Base-by-base conservation (phyloP, 2,329 filamentous ascomycete species). In the Bipolaris sorokiniana region DNA sequence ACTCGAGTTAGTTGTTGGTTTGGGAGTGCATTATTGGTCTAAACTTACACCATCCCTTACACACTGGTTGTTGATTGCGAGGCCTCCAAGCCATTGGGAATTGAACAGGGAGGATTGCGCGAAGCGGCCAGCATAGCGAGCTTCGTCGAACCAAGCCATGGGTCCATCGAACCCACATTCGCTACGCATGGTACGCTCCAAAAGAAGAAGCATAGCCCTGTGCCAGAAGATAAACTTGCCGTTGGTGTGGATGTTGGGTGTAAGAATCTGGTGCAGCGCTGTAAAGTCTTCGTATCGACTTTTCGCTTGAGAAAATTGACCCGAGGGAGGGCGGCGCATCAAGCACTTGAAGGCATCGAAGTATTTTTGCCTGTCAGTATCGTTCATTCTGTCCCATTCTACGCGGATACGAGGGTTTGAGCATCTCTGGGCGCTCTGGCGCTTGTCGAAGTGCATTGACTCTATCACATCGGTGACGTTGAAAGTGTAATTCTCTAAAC, bases 141-240 rank as follows among this genome's bases (percentile, higher is more conserved):
- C 67, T 68, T 76, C 60, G 68, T 76, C 72, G 61, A 71, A 76
- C 72, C 73, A 76, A 11, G 78, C 79, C 42, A 78, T 62, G 34
- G 67, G 58, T 44, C 72, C 74, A 23, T 61, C 70, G 64, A 78
- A 80, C 47, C 77, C 77, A 59, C 79, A 81, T 58, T 81, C 78
- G 18, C 68, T 58, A 50, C 71, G 77, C 11, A 81, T 67, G 7
- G 77, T 67, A 23, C 76, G 64, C 65, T 81, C 79, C 58, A 78
- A 80, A 79, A 76, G 36, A 73, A 64, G 64, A 70, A 77, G 67
- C 78, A 78, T 22, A 26, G 9, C 40, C 36, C 79, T 71, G 68
- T 81, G 78, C 78, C 79, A 80, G 26, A 78, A 64, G 22, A 79
- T 64, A 70, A 79, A 79, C 54, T 75, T 76, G 49, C 59, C 45